These are phyloP conservation scores for Cercophora newfieldiana DNA, from an alignment of 495 filamentous ascomycete genomes.

Conservation along the genomic window DNA sequence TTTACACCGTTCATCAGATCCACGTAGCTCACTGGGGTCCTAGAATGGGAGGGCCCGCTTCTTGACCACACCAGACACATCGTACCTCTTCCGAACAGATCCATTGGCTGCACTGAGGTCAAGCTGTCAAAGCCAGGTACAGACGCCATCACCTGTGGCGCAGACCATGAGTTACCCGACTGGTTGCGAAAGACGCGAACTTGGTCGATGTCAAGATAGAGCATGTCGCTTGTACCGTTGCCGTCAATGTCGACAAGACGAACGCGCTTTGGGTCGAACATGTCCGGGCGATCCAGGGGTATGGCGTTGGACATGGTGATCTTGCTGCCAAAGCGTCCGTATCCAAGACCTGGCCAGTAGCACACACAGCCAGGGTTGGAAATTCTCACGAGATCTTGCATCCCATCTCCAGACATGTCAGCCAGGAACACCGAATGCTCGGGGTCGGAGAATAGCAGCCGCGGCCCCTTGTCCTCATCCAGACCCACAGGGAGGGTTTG, in stretches of 20 bases:
- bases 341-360: too few species aligned
- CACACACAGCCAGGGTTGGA: too few species aligned
- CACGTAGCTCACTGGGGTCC: slow-evolving; percentile 18
- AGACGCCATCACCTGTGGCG: not conserved
- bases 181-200: slow-evolving; percentile 23
- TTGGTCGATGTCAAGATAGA: slow-evolving; percentile 29
- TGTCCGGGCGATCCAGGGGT: slow-evolving; percentile 20
- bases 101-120: slow-evolving; percentile 15
- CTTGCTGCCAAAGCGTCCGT: too few species aligned
- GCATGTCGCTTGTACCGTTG: slow-evolving; percentile 34
- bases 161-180: slow-evolving; percentile 30
- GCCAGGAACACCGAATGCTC: too few species aligned
- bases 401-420: too few species aligned
- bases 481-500: too few species aligned
- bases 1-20: slow-evolving; percentile 19
- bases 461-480: too few species aligned
- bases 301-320: slow-evolving; percentile 38
- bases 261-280: slow-evolving; percentile 20
- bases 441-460: too few species aligned
- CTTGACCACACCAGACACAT: slow-evolving; percentile 33
- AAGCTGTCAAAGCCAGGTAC: slow-evolving; percentile 22
- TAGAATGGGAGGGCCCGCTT: not conserved
- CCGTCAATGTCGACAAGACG: slow-evolving; percentile 38
- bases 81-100: slow-evolving; percentile 39
- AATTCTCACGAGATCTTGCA: too few species aligned